Conservation (phyloP, 495 filamentous ascomycete genomes). For the Aspergillus panamensis region DNA sequence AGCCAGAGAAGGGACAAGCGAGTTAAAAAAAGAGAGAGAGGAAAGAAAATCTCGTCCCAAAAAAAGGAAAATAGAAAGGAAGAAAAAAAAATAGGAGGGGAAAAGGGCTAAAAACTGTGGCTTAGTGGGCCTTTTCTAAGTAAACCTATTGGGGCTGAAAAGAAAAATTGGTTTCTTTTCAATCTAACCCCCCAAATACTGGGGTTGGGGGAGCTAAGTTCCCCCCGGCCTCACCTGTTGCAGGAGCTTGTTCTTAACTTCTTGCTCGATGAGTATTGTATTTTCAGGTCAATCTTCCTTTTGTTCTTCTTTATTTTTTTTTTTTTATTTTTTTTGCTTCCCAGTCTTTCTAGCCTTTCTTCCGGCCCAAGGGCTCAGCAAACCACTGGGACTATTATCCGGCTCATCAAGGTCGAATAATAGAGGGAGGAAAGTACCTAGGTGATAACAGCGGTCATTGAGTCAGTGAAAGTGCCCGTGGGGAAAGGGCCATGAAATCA, state of each 20-base stretch:
- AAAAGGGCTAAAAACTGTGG: conserved; percentile 8
- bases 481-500: neutral
- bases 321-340: conserved; percentile 4
- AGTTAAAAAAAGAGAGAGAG: neutral
- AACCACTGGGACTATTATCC: neutral
- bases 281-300: too few species aligned
- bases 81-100: neutral
- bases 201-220: conserved; percentile 1
- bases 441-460: neutral
- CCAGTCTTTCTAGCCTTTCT: neutral
- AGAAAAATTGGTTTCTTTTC: conserved; percentile 6
- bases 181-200: conserved; percentile 3
- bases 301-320: neutral
- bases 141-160: conserved; percentile 16
- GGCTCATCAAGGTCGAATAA: neutral
- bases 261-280: neutral
- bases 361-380: neutral
- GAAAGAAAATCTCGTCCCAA: neutral
- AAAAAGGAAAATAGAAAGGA: neutral
- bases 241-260: conserved; percentile 17
- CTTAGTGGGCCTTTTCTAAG: conserved; percentile 8
- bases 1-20: conserved; percentile 3
- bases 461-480: neutral
- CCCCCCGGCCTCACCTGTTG: conserved; percentile 5
- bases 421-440: neutral